These are phyloP conservation scores for Trichoderma hamatum DNA, from an alignment of 2,329 filamentous ascomycete genomes.

Conservation along the genomic window DNA sequence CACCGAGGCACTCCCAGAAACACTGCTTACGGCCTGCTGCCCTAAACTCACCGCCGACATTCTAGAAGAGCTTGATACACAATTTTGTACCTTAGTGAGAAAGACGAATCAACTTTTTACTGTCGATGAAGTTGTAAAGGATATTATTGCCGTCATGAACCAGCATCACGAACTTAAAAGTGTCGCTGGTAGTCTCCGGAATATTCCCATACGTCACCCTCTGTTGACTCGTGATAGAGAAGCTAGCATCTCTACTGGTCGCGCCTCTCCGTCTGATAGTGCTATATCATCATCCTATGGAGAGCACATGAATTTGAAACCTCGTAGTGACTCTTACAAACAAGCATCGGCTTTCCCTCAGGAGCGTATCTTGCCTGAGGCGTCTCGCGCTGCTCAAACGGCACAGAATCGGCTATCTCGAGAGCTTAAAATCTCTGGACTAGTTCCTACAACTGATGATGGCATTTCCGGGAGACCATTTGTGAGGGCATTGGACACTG, in stretches of 20 bases:
- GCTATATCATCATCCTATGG: background rate
- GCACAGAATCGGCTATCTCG: slow-evolving; percentile 33
- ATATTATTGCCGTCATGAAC: slow-evolving; percentile 46
- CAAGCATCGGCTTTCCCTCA: slow-evolving; percentile 25
- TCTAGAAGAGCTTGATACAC: slow-evolving; percentile 50
- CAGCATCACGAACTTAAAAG: slow-evolving; percentile 24
- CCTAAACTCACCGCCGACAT: slow-evolving; percentile 51
- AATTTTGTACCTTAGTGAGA: slow-evolving; percentile 55
- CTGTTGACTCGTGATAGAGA: slow-evolving; percentile 11
- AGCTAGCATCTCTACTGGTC: background rate
- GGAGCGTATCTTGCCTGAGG: slow-evolving; percentile 29
- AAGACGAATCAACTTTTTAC: slow-evolving; percentile 45
- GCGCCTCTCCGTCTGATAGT: background rate
- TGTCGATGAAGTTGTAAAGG: slow-evolving; percentile 50
- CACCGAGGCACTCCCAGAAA: slow-evolving; percentile 35
- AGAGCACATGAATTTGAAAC: background rate
- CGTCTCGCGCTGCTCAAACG: slow-evolving; percentile 31
- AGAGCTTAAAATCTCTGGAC: slow-evolving; percentile 31
- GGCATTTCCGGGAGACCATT: slow-evolving; percentile 61
- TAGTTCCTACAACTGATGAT: slow-evolving; percentile 44
- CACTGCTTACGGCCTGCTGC: slow-evolving; percentile 48
- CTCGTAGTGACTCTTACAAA: slow-evolving; percentile 4
- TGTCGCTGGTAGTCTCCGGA: slow-evolving; percentile 10
- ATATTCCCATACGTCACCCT: slow-evolving; percentile 14
- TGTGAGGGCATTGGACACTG: slow-evolving; percentile 48